Evolutionary conservation across 176 grass and related monocot species (phyloP).

Genomic region (sorghum (Sorghum bicolor)): Sorghum_bicolor_NCBIv3 NC_012870.2:527001-527500

Average conservation of each 20-base stretch:
- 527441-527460: neutral
- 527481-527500: neutral
- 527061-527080: neutral
- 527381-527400: neutral
- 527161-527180: slow-evolving; percentile 85
- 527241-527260: slow-evolving; percentile 16
- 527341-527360: neutral
- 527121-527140: slow-evolving; percentile 91
- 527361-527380: neutral
- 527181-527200: slow-evolving; percentile 67
- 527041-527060: neutral
- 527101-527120: slow-evolving; percentile 96
- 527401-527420: neutral
- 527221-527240: slow-evolving; percentile 9
- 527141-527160: slow-evolving; percentile 97
- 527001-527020: slow-evolving; percentile 38
- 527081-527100: slow-evolving; percentile 24
- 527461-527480: neutral
- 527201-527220: slow-evolving; percentile 94
- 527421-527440: too few species aligned
- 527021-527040: neutral
- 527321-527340: neutral
- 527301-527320: neutral
- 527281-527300: neutral
- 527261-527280: neutral